phyloP scores from a whole-genome alignment of 768 basidiomycete genomes.

The Cystofilobasidium bisporidii region DNA sequence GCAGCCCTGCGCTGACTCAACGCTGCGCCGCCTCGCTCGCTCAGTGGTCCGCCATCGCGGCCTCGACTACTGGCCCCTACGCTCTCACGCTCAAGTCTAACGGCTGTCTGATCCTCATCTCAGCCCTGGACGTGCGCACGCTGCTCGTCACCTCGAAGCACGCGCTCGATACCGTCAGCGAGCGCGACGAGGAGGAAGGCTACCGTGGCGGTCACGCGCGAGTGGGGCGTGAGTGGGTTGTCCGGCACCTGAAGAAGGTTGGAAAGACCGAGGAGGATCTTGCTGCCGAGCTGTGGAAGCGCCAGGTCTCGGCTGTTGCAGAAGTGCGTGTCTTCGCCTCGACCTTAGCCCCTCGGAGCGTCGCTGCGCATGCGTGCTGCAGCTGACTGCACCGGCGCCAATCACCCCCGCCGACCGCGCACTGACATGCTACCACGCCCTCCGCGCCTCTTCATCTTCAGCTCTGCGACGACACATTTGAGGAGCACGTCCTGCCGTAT shows the following conservation, averaged over 20 bases:
- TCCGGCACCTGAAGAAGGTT: constrained; percentile 52
- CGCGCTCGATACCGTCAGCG: constrained; percentile 47
- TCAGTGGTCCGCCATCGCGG: constrained; percentile 69
- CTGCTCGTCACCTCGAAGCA: constrained; percentile 89
- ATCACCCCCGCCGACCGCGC: background rate
- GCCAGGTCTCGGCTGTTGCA: constrained; percentile 78
- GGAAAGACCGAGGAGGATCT: constrained; percentile 65
- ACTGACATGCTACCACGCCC: background rate
- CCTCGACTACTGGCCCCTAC: constrained; percentile 65
- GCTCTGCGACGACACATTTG: constrained; percentile 96
- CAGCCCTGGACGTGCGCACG: constrained; percentile 62
- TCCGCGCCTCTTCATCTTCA: constrained; percentile 36
- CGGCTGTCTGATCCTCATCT: constrained; percentile 93
- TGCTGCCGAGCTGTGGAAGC: constrained; percentile 63
- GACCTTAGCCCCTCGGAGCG: background rate
- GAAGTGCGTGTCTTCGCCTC: constrained; percentile 51
- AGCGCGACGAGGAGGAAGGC: constrained; percentile 8
- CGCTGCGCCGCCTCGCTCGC: background rate
- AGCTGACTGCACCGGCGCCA: too few relatives aligned
- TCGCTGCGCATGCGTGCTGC: too few relatives aligned
- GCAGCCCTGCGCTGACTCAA: background rate
- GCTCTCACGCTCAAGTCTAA: constrained; percentile 86
- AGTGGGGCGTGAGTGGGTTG: constrained; percentile 53
- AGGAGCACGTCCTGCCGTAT: constrained; percentile 88
- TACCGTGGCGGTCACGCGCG: background rate